Evolutionary conservation across 805 yeast genomes (phyloP), one percentile per base, ranked within the genome.

Genomic region (Ascoidea rubescens): DNA sequence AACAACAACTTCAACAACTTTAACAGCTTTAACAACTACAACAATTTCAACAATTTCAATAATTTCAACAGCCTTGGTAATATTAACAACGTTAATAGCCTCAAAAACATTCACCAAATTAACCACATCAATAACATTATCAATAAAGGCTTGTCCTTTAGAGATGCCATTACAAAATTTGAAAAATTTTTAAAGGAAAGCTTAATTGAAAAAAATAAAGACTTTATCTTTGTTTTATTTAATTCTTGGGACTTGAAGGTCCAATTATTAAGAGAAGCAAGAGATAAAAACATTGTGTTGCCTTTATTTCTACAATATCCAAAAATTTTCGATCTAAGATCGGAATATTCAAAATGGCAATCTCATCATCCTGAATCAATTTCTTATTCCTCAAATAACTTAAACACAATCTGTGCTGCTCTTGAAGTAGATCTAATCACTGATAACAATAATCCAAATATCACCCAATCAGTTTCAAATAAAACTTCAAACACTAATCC

Each of bases 271-370:
- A 74, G 95, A 49, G 95, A 88, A 63, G 87, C 95, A 5, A 72
- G 87, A 46, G 95, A 87, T 62, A 79, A 84, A 62, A 75, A 78
- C 8, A 80, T 84, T 53, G 75, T 72, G 4, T 71, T 89, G 52
- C 96, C 96, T 0, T 71, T 77, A 4, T 87, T 83, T 62, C 67
- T 90, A 54, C 87, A 82, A 63, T 82, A 82, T 57, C 85, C 96
- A 2, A 72, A 81, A 47, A 74, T 84, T 30, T 88, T 87, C 66
- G 96, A 87, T 64, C 67, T 89, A 55, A 75, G 77, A 62, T 77
- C 75, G 55, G 97, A 90, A 65, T 87, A 75, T 64, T 63, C 74
- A 46, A 82, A 79, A 58, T 84, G 88, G 86, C 86, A 82, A 64
- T 68, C 72, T 5, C 79, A 79, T 58, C 78, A 74, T 55, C 83